Evolutionary conservation across 1,284 basidiomycete genomes (phyloP), one percentile per base, ranked within the genome.

Genomic region (Cerrena zonata): DNA sequence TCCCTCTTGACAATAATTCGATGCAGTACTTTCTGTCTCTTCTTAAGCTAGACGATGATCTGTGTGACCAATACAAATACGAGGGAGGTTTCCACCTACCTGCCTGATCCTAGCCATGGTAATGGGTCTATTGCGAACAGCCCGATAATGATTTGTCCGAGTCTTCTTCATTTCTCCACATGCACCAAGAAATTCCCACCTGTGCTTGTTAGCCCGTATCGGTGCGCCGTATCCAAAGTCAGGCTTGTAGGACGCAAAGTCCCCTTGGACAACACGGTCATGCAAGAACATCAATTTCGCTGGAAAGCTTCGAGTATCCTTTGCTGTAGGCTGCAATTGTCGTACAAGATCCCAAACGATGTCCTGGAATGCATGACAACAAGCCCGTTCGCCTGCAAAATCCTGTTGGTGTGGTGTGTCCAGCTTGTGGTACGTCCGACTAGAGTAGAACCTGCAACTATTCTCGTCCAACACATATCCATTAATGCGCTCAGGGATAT

Each of bases 401-500:
- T 34, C 30, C 30, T 34, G 30, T 7, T 34, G 15, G 15, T 7
- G 15, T 7, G 15, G 7, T 34, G 7, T 15, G 30, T 34, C 30
- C 7, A 34, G 22, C 5, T 44, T 34, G 25, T 45, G 34, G 10
- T n/a, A 42, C 12, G 24, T 23, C 13, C 7, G 5, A 3, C 7
- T 19, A n/a, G 5, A 7, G 46, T 48, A 48, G 4, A 4, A 5
- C n/a, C 22, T 19, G 21, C 7, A 7, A 18, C 5, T 12, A 3
- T 19, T 19, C 19, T 12, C 24, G 13, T 25, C 15, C 5, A 48
- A 13, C 5, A 12, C 19, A 18, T 38, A 48, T 11, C 37, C 36
- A 19, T 15, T 19, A 47, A n/a, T n/a, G n/a, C n/a, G n/a, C n/a
- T 25, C 23, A 13, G 53, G 53, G 25, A 52, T 15, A 21, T 51